These are phyloP conservation scores for Cicer cuneatum DNA, from an alignment of 306 rosid species.

Conservation along the genomic window DNA sequence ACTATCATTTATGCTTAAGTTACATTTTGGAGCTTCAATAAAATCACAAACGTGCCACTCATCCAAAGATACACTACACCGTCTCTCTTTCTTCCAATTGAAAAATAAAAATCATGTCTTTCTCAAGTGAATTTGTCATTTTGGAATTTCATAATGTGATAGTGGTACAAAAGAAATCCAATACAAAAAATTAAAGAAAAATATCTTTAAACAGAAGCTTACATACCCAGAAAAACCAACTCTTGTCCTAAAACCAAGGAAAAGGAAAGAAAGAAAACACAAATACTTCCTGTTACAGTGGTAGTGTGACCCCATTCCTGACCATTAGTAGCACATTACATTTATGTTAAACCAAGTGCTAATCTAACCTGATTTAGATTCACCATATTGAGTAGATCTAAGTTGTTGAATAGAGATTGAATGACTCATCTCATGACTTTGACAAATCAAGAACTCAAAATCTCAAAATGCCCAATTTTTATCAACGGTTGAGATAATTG, in stretches of 20 bases:
- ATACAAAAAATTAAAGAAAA: background rate
- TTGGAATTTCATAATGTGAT: no score
- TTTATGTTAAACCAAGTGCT: conserved; percentile 2
- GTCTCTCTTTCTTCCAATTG: no score
- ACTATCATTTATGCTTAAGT: no score
- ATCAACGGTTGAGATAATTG: background rate
- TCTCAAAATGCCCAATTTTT: background rate
- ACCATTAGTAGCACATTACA: background rate
- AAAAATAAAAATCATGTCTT: no score
- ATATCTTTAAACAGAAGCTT: conserved; percentile 20
- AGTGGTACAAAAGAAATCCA: background rate
- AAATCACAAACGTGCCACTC: no score
- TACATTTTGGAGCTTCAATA: no score
- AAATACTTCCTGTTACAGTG: conserved; percentile 14
- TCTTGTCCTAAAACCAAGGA: conserved; percentile 19
- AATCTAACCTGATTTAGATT: conserved; percentile 7
- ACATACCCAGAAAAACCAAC: conserved; percentile 26
- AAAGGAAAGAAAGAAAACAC: background rate
- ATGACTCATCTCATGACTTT: background rate
- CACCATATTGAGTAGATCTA: background rate
- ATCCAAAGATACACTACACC: no score
- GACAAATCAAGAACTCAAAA: conserved; percentile 2
- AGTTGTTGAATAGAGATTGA: background rate
- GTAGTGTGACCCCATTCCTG: background rate
- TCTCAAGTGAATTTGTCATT: no score